Conservation (phyloP, 2,329 filamentous ascomycete genomes). For the Aspergillus quadrilineatus region DNA sequence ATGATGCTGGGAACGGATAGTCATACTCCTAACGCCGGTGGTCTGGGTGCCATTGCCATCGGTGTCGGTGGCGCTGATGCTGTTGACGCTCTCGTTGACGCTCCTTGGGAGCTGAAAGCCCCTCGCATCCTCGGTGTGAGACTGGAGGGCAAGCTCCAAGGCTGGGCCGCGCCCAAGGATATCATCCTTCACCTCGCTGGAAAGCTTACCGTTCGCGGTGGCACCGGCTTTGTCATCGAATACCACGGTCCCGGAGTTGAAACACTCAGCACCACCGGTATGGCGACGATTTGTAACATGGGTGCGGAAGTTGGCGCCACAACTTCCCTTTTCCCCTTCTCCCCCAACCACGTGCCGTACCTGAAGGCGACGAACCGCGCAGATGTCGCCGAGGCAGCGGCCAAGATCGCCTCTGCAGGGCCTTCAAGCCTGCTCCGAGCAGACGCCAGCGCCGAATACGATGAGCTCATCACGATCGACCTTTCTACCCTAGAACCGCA, state of each 20-base stretch:
- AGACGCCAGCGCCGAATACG: conserved; percentile 80
- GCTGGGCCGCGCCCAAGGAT: conserved; percentile 94
- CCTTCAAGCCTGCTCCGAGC: conserved; percentile 69
- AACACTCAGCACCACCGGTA: conserved; percentile 84
- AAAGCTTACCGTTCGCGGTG: conserved; percentile 85
- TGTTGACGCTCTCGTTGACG: conserved; percentile 92
- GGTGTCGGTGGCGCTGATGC: conserved; percentile 96
- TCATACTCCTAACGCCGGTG: conserved; percentile 96
- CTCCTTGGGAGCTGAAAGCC: conserved; percentile 96
- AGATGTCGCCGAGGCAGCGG: conserved; percentile 67
- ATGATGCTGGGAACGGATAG: conserved; percentile 99
- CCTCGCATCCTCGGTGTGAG: conserved; percentile 85
- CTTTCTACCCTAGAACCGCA: conserved; percentile 88
- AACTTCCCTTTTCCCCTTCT: conserved; percentile 93
- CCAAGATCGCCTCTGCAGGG: conserved; percentile 59
- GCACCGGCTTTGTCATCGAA: conserved; percentile 92
- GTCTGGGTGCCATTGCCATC: conserved; percentile 88
- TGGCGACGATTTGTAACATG: conserved; percentile 92
- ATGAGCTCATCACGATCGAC: conserved; percentile 87
- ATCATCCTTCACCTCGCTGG: conserved; percentile 89
- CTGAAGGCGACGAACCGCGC: conserved; percentile 77
- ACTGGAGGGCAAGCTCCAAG: conserved; percentile 77
- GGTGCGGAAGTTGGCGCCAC: conserved; percentile 88
- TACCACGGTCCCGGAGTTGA: conserved; percentile 90
- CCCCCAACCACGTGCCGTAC: conserved; percentile 77